Conservation (phyloP, 108 stramenopile genomes). For the Schizochytrium sp. region DNA sequence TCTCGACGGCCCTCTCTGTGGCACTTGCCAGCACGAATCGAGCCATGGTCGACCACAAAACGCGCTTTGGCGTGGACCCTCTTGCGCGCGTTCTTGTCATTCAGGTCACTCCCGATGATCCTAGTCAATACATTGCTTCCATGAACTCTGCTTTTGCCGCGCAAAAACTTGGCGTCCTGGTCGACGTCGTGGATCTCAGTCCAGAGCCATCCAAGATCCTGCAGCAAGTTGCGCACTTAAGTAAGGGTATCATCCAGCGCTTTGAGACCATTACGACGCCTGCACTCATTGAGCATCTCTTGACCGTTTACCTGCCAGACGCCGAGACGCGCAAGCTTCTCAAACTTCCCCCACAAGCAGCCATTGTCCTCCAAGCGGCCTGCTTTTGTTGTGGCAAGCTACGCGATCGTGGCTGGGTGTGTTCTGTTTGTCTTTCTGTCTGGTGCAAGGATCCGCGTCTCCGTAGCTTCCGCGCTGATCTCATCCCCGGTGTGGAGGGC, state of each 20-base stretch:
- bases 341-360: background rate
- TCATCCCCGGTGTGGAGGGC: background rate
- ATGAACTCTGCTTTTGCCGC: conserved; percentile 7
- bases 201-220: background rate
- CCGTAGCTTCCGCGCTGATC: background rate
- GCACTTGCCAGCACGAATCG: background rate
- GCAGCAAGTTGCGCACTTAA: background rate
- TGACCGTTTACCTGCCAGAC: background rate
- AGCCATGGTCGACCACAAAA: background rate
- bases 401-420: background rate
- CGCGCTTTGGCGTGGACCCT: background rate
- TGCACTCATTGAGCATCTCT: background rate
- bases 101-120: background rate
- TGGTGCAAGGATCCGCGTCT: background rate
- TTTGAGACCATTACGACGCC: background rate
- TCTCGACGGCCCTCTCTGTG: background rate
- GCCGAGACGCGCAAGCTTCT: background rate
- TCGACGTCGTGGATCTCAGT: background rate
- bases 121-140: background rate
- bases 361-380: background rate
- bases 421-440: background rate
- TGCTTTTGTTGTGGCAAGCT: conserved; percentile 3
- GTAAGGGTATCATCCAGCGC: background rate
- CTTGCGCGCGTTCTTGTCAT: background rate
- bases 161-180: background rate